These are phyloP conservation scores for Sarocladiaceae sp. DNA, from an alignment of 2,329 filamentous ascomycete species.

Conservation along the genomic window DNA sequence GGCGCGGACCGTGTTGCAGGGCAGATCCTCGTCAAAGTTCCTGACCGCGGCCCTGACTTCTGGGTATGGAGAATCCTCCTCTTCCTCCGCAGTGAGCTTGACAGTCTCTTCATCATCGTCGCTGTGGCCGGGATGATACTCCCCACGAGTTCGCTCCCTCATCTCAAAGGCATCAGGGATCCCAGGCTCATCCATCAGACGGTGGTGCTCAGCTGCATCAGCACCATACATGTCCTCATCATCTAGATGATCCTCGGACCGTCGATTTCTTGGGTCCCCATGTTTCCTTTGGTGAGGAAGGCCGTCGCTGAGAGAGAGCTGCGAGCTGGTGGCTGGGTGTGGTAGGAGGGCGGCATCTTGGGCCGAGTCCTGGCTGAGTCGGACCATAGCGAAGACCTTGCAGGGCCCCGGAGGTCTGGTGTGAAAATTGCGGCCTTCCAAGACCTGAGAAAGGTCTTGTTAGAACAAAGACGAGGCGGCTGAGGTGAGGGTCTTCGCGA, in stretches of 20 bases:
- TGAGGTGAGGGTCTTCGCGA: too few species aligned
- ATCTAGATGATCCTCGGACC: conserved; percentile 14
- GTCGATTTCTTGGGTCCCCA: not conserved
- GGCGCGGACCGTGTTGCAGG: conserved; percentile 59
- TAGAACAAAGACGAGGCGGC: too few species aligned
- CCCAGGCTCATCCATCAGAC: conserved; percentile 38
- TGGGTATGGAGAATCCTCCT: conserved; percentile 58
- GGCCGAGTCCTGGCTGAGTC: not conserved
- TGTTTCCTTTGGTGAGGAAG: conserved; percentile 6
- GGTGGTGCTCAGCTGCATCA: conserved; percentile 45
- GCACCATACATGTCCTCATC: conserved; percentile 29
- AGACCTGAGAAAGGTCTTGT: too few species aligned
- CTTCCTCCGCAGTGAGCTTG: conserved; percentile 26
- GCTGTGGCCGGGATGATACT: conserved; percentile 22
- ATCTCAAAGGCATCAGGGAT: conserved; percentile 9
- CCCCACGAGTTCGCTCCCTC: conserved; percentile 13
- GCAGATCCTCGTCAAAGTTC: conserved; percentile 59
- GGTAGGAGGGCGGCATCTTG: not conserved
- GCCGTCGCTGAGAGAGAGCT: conserved; percentile 2
- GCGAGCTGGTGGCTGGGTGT: not conserved
- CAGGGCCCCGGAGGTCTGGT: too few species aligned
- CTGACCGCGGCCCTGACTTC: conserved; percentile 59
- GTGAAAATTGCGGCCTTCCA: too few species aligned
- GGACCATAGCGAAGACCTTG: not conserved
- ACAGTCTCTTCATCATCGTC: conserved; percentile 23